Evolutionary conservation across 2,329 filamentous ascomycete genomes (phyloP).

Genomic region (Colletotrichum lini): DNA sequence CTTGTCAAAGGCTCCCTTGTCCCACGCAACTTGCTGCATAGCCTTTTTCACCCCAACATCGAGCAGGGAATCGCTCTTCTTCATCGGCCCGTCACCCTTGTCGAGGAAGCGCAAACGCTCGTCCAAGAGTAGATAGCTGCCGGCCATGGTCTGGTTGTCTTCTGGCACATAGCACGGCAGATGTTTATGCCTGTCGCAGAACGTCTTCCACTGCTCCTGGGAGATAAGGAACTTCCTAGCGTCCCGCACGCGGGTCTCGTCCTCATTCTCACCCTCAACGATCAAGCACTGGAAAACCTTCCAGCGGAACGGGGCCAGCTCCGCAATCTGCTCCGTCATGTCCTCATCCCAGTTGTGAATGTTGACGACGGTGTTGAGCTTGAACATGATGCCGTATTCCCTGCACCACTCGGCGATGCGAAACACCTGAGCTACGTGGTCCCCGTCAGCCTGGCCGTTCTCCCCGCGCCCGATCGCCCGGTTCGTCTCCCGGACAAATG

Average conservation of each 20-base stretch:
- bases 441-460: constrained; percentile 47
- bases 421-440: constrained; percentile 60
- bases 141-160: constrained; percentile 64
- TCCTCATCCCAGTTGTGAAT: constrained; percentile 64
- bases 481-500: constrained; percentile 66
- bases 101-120: constrained; percentile 67
- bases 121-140: constrained; percentile 66
- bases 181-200: constrained; percentile 60
- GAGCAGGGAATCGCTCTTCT: constrained; percentile 54
- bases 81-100: constrained; percentile 53
- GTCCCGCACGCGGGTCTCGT: constrained; percentile 55
- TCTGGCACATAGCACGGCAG: constrained; percentile 62
- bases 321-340: constrained; percentile 57
- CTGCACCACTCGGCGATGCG: constrained; percentile 61
- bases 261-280: constrained; percentile 45
- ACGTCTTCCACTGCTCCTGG: constrained; percentile 60
- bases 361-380: constrained; percentile 70
- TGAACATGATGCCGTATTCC: constrained; percentile 66
- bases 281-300: constrained; percentile 70
- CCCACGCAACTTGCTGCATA: constrained; percentile 61
- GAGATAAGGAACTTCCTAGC: constrained; percentile 61
- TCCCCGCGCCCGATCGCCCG: constrained; percentile 63
- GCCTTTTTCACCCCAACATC: constrained; percentile 63
- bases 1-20: constrained; percentile 58
- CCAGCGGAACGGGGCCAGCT: constrained; percentile 66